Evolutionary conservation across 2,329 filamentous ascomycete genomes (phyloP).

Genomic region (Rutstroemia sp.): DNA sequence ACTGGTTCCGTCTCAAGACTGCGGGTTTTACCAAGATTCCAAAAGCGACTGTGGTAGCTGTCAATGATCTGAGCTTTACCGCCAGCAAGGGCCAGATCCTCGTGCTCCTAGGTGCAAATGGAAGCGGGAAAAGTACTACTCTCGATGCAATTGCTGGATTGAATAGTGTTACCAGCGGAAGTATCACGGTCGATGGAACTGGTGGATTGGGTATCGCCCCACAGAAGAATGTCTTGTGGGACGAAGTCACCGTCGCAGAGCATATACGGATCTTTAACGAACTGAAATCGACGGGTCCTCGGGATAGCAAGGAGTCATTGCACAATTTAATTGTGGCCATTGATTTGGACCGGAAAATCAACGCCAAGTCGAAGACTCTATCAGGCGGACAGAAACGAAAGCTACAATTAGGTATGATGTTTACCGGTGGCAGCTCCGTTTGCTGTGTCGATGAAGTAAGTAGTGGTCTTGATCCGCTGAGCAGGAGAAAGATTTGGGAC

Average conservation of each 20-base stretch:
- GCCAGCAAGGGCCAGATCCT: conserved; percentile 76
- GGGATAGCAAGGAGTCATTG: conserved; percentile 52
- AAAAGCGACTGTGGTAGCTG: conserved; percentile 68
- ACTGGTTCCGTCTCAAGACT: conserved; percentile 47
- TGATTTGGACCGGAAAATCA: conserved; percentile 68
- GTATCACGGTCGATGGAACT: conserved; percentile 68
- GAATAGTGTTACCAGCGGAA: conserved; percentile 66
- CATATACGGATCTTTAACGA: conserved; percentile 79
- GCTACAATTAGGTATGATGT: conserved; percentile 89
- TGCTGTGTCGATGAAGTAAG: conserved; percentile 92
- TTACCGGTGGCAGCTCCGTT: conserved; percentile 79
- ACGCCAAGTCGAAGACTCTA: conserved; percentile 66
- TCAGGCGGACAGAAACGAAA: conserved; percentile 92
- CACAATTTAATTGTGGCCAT: conserved; percentile 58
- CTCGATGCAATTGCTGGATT: conserved; percentile 82
- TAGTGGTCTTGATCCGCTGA: conserved; percentile 79
- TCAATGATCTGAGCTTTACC: conserved; percentile 63
- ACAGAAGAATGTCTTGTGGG: conserved; percentile 92
- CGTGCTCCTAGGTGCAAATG: conserved; percentile 81
- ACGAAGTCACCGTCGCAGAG: conserved; percentile 77
- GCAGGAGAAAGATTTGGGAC: conserved; percentile 86
- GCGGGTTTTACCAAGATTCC: conserved; percentile 28
- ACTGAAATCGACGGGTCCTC: conserved; percentile 58
- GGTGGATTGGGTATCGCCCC: conserved; percentile 82
- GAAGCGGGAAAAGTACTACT: conserved; percentile 84